Percentiles rank a stretch among this genome's conserved stretches.
phyloP scores from a whole-genome alignment of 192 early-diverging fungal genomes.

The Coemansia sp. region DNA sequence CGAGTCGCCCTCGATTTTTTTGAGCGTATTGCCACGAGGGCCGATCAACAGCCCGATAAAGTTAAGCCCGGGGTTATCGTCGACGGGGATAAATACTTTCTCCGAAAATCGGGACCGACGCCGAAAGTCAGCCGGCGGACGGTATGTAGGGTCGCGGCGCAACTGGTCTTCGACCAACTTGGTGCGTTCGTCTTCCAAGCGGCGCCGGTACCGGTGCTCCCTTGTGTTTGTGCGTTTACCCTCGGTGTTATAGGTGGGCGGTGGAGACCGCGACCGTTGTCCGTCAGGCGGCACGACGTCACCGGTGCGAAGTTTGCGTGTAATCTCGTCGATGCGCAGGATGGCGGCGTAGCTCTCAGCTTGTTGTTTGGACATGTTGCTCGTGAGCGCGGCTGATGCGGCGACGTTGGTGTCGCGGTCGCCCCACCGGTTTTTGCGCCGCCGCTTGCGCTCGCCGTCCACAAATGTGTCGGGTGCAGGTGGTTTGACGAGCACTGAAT shows the following conservation, averaged over 20 bases:
- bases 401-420: slow-evolving; percentile 67
- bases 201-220: slow-evolving; percentile 86
- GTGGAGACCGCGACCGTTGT: slow-evolving; percentile 90
- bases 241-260: slow-evolving; percentile 86
- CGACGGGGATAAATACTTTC: slow-evolving; percentile 93
- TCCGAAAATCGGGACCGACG: slow-evolving; percentile 77
- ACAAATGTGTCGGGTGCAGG: not conserved
- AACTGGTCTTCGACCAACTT: slow-evolving; percentile 78
- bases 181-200: slow-evolving; percentile 91
- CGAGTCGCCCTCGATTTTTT: slow-evolving; percentile 91
- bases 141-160: slow-evolving; percentile 74
- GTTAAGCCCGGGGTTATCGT: slow-evolving; percentile 95
- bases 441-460: slow-evolving; percentile 58
- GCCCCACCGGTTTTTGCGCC: slow-evolving; percentile 90
- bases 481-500: slow-evolving; percentile 21
- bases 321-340: slow-evolving; percentile 90
- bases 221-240: slow-evolving; percentile 96
- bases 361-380: slow-evolving; percentile 76
- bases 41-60: slow-evolving; percentile 97
- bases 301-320: slow-evolving; percentile 72
- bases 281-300: slow-evolving; percentile 73
- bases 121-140: slow-evolving; percentile 90
- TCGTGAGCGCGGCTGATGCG: slow-evolving; percentile 73
- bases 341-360: slow-evolving; percentile 69
- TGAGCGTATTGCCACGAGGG: slow-evolving; percentile 94